Evolutionary conservation across 2,329 filamentous ascomycete genomes (phyloP).

Genomic region (Aspergillus sp.): DNA sequence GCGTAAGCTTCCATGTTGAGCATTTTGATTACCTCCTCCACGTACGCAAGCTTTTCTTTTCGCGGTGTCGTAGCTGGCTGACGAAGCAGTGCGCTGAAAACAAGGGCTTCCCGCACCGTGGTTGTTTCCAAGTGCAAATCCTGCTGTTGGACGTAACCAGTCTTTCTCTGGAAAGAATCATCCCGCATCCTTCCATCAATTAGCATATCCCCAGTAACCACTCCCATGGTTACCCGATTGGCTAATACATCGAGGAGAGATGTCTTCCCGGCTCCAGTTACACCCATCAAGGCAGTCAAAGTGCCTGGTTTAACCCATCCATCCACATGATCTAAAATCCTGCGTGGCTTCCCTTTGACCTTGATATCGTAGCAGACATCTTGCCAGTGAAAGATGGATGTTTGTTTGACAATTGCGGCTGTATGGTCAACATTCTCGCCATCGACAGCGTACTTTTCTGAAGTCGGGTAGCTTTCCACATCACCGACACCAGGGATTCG

Average conservation of each 20-base stretch:
- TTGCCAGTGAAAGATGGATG: slow-evolving; percentile 80
- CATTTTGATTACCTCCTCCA: slow-evolving; percentile 83
- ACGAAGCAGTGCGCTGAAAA: slow-evolving; percentile 79
- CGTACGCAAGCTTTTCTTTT: slow-evolving; percentile 78
- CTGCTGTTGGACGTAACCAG: slow-evolving; percentile 72
- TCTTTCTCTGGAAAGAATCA: slow-evolving; percentile 65
- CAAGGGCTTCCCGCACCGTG: slow-evolving; percentile 82
- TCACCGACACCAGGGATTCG: slow-evolving; percentile 23
- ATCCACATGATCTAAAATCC: slow-evolving; percentile 79
- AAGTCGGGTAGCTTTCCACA: slow-evolving; percentile 20
- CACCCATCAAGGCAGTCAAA: slow-evolving; percentile 84
- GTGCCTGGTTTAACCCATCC: slow-evolving; percentile 93
- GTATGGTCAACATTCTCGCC: slow-evolving; percentile 71
- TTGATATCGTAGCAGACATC: slow-evolving; percentile 79
- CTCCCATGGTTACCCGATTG: slow-evolving; percentile 79
- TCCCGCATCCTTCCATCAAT: slow-evolving; percentile 73
- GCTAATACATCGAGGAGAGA: slow-evolving; percentile 83
- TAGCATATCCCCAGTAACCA: slow-evolving; percentile 81
- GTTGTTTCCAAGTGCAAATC: slow-evolving; percentile 82
- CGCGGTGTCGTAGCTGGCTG: slow-evolving; percentile 72
- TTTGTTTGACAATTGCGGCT: slow-evolving; percentile 71
- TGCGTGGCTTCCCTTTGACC: slow-evolving; percentile 72
- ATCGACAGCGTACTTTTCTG: slow-evolving; percentile 61
- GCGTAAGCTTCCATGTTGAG: slow-evolving; percentile 87
- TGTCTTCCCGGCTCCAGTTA: slow-evolving; percentile 86